Conservation (phyloP, 2,329 filamentous ascomycete genomes). For the Cadophora gregata region DNA sequence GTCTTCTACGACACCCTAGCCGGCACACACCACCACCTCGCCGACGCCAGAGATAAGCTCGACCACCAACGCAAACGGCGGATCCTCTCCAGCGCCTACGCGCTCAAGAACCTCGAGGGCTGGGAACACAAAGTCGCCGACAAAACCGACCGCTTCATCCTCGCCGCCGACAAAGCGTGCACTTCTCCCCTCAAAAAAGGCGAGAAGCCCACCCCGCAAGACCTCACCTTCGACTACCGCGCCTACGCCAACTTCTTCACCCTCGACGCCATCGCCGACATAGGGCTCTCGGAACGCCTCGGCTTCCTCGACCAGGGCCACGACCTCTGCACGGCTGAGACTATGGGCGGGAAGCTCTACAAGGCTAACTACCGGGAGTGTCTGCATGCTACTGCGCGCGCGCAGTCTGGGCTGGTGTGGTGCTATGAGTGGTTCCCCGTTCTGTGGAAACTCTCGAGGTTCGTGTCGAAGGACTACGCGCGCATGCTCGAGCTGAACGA, state of each 20-base stretch:
- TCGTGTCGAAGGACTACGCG: constrained; percentile 52
- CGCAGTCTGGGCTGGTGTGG: constrained; percentile 58
- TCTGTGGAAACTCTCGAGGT: constrained; percentile 53
- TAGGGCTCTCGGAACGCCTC: constrained; percentile 57
- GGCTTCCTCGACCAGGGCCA: constrained; percentile 57
- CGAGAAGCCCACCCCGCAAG: constrained; percentile 42
- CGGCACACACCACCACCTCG: constrained; percentile 57
- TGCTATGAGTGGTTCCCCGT: constrained; percentile 56
- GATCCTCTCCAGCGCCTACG: constrained; percentile 56
- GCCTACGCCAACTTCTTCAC: constrained; percentile 62
- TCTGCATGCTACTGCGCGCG: constrained; percentile 56
- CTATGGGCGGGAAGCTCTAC: constrained; percentile 53
- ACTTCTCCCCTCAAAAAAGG: constrained; percentile 40
- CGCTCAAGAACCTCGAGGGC: constrained; percentile 57
- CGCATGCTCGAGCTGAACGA: constrained; percentile 48
- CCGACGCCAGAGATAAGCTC: constrained; percentile 57
- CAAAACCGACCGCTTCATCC: constrained; percentile 53
- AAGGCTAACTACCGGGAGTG: constrained; percentile 55
- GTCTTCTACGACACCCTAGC: constrained; percentile 52
- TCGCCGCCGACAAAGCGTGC: constrained; percentile 51
- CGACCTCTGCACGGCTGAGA: constrained; percentile 51
- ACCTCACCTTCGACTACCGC: constrained; percentile 56
- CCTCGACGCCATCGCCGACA: constrained; percentile 61
- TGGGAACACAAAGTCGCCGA: constrained; percentile 63
- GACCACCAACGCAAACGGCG: constrained; percentile 59